Percentiles rank a stretch among this genome's conserved stretches.
These are phyloP conservation scores for Suhomyces guaymorum DNA, from an alignment of 1,139 yeast species.

Conservation along the genomic window DNA sequence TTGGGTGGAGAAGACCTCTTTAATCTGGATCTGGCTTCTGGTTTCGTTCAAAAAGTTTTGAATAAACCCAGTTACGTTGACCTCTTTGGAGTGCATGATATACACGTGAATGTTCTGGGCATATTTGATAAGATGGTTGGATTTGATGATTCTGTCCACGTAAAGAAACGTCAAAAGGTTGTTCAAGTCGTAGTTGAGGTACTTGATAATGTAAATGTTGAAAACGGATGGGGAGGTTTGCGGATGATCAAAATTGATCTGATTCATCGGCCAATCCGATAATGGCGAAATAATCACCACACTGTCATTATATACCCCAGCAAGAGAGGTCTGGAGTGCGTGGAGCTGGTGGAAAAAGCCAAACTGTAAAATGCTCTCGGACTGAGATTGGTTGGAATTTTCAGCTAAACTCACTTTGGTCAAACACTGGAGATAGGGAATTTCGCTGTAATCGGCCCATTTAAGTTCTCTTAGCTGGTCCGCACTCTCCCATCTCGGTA, in stretches of 20 bases:
- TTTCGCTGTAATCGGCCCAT: background rate
- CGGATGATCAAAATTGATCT: slow-evolving; percentile 8
- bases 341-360: slow-evolving; percentile 18
- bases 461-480: background rate
- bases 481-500: background rate
- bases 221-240: slow-evolving; percentile 4
- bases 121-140: slow-evolving; percentile 51
- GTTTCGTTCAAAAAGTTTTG: slow-evolving; percentile 4
- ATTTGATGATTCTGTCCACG: slow-evolving; percentile 44
- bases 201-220: slow-evolving; percentile 24
- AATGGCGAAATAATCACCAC: slow-evolving; percentile 25
- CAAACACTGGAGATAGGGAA: slow-evolving; percentile 1
- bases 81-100: slow-evolving; percentile 21
- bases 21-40: slow-evolving; percentile 8
- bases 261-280: slow-evolving; percentile 20
- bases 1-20: slow-evolving; percentile 11
- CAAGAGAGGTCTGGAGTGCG: slow-evolving; percentile 10
- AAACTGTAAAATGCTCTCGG: slow-evolving; percentile 21
- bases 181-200: slow-evolving; percentile 28
- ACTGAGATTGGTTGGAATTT: slow-evolving; percentile 3
- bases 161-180: slow-evolving; percentile 24
- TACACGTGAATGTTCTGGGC: slow-evolving; percentile 46
- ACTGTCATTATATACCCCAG: background rate
- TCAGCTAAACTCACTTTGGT: slow-evolving; percentile 11
- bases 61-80: slow-evolving; percentile 5